Conservation (phyloP, 2,329 filamentous ascomycete species). For the Claviceps cyperi region DNA sequence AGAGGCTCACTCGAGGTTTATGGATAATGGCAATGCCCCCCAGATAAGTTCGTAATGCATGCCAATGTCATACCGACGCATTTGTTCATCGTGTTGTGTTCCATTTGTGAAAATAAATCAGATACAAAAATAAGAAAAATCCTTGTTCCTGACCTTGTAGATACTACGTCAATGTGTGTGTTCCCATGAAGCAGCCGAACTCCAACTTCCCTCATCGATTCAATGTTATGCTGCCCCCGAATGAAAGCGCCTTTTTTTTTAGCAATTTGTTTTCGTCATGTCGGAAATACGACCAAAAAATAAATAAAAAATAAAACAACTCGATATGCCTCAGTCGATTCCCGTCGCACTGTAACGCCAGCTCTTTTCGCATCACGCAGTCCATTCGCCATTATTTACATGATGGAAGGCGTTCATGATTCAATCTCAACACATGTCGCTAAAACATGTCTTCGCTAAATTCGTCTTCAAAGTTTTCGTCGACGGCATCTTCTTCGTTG, state of each 20-base stretch:
- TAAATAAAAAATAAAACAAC: too few relatives aligned
- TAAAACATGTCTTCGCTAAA: conserved; percentile 1
- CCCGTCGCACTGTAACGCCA: too few relatives aligned
- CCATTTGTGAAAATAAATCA: too few relatives aligned
- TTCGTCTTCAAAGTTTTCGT: background rate
- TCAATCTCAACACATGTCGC: background rate
- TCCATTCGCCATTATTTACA: background rate
- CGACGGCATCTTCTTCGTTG: background rate
- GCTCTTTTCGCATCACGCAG: background rate
- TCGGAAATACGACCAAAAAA: too few relatives aligned
- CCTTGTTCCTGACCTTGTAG: background rate
- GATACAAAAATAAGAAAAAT: too few relatives aligned
- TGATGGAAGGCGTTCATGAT: too few relatives aligned
- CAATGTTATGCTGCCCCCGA: background rate
- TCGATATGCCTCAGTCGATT: too few relatives aligned
- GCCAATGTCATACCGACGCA: background rate
- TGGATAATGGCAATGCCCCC: background rate
- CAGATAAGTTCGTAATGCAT: background rate
- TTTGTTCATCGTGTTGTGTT: background rate
- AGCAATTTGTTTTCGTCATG: too few relatives aligned
- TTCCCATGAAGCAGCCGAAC: background rate
- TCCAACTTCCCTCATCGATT: background rate
- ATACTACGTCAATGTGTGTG: background rate
- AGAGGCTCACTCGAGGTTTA: too few relatives aligned
- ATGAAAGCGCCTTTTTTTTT: background rate